These are phyloP conservation scores for Bipolaris gigantea DNA, from an alignment of 2,329 filamentous ascomycete species.

Conservation along the genomic window DNA sequence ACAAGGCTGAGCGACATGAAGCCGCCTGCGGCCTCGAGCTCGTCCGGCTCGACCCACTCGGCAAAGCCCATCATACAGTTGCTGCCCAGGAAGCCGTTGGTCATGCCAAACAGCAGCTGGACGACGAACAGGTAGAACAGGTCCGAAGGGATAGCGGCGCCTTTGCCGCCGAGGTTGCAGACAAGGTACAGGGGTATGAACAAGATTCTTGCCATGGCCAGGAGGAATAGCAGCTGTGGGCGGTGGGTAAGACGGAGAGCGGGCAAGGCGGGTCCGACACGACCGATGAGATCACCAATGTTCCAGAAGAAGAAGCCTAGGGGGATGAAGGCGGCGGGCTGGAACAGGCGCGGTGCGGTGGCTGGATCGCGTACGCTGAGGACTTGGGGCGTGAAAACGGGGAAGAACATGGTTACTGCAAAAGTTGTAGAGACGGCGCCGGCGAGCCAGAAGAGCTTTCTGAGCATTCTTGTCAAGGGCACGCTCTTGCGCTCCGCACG, in stretches of 20 bases:
- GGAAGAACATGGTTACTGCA: slow-evolving; percentile 87
- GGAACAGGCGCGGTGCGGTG: slow-evolving; percentile 62
- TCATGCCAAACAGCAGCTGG: slow-evolving; percentile 79
- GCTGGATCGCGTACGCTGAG: slow-evolving; percentile 46
- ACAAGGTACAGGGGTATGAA: slow-evolving; percentile 86
- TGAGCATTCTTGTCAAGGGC: slow-evolving; percentile 67
- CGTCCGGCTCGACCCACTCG: slow-evolving; percentile 77
- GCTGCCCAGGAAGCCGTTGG: slow-evolving; percentile 84
- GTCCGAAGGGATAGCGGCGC: slow-evolving; percentile 71
- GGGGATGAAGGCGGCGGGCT: slow-evolving; percentile 80
- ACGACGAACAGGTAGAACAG: slow-evolving; percentile 84
- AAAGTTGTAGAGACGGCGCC: slow-evolving; percentile 81
- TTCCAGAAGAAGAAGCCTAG: slow-evolving; percentile 95
- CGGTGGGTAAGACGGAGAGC: slow-evolving; percentile 60
- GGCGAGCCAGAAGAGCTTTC: slow-evolving; percentile 77
- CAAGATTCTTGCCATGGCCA: slow-evolving; percentile 65
- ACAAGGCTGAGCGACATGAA: slow-evolving; percentile 96
- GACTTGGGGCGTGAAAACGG: slow-evolving; percentile 74
- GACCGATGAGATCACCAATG: slow-evolving; percentile 77
- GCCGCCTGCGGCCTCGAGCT: slow-evolving; percentile 84
- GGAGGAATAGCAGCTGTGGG: slow-evolving; percentile 67
- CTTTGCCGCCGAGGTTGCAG: slow-evolving; percentile 81
- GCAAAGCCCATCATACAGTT: slow-evolving; percentile 89
- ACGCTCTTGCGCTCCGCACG: slow-evolving; percentile 50
- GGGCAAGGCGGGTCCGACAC: slow-evolving; percentile 66